A percentile compares a stretch with the other conserved stretches of the same genome.
Conservation (phyloP, 192 early-diverging fungal genomes). For the Entophlyctis luteolus region DNA sequence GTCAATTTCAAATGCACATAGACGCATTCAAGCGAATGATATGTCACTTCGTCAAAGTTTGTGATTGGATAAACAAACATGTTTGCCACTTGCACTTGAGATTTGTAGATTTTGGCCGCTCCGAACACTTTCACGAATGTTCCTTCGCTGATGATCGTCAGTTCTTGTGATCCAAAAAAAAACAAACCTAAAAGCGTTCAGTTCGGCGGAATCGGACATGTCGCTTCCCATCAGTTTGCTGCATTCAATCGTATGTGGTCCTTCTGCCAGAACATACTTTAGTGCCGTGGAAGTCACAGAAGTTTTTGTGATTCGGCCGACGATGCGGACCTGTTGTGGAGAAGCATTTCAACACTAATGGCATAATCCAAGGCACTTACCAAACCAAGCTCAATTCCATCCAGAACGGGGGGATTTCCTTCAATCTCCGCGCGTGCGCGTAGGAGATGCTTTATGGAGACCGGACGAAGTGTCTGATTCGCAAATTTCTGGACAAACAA, state of each 20-base stretch:
- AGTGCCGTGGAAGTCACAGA: conserved; percentile 54
- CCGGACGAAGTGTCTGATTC: conserved; percentile 71
- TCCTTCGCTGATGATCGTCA: conserved; percentile 41
- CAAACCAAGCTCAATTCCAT: conserved; percentile 65
- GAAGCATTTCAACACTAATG: background rate
- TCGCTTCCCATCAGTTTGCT: conserved; percentile 52
- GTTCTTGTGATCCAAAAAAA: background rate
- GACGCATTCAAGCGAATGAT: conserved; percentile 69
- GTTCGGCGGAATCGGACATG: background rate
- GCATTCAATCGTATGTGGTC: conserved; percentile 71
- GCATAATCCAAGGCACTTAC: conserved; percentile 23
- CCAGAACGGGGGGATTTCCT: conserved; percentile 65
- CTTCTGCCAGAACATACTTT: conserved; percentile 76
- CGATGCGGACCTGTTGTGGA: conserved; percentile 57
- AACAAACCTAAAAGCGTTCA: conserved; percentile 7
- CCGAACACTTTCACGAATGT: conserved; percentile 73
- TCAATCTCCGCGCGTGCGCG: conserved; percentile 38
- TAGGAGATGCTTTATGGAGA: conserved; percentile 76
- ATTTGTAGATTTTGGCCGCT: conserved; percentile 44
- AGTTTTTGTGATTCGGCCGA: conserved; percentile 64
- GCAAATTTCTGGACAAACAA: background rate
- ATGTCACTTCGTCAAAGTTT: conserved; percentile 72
- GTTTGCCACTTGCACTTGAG: conserved; percentile 25
- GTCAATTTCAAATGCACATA: conserved; percentile 61
- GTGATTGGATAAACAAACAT: conserved; percentile 58